Percentiles rank a stretch among this genome's conserved stretches.
Conservation (phyloP, 2,329 filamentous ascomycete genomes). For the Daldinia eschscholtzii region DNA sequence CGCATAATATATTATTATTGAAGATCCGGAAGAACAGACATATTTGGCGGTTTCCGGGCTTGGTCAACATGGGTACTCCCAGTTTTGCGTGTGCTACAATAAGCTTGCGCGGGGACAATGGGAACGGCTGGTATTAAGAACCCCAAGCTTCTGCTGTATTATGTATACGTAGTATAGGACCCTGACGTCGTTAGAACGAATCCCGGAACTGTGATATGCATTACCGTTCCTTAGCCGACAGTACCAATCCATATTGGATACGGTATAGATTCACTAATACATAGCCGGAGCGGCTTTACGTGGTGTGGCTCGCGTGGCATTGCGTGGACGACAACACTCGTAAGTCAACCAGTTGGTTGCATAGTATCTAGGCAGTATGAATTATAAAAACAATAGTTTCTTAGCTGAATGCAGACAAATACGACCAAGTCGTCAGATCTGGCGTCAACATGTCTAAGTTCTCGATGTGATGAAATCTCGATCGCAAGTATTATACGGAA, state of each 20-base stretch:
- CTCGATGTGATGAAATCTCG: slow-evolving; percentile 11
- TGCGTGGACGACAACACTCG: slow-evolving; percentile 23
- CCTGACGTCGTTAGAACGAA: slow-evolving; percentile 25
- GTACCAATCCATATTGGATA: slow-evolving; percentile 35
- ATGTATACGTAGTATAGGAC: slow-evolving; percentile 3
- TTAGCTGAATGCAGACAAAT: slow-evolving; percentile 9
- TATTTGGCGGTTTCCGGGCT: slow-evolving; percentile 28
- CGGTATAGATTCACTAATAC: slow-evolving; percentile 29
- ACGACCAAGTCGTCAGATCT: slow-evolving; percentile 15
- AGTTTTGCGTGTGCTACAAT: slow-evolving; percentile 20
- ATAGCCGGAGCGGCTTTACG: slow-evolving; percentile 6
- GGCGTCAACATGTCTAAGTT: slow-evolving; percentile 22
- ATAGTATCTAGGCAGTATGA: background rate
- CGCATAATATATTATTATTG: slow-evolving; percentile 26
- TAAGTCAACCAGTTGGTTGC: slow-evolving; percentile 25
- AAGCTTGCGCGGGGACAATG: slow-evolving; percentile 18
- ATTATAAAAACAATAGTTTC: slow-evolving; percentile 13
- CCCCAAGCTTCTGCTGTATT: slow-evolving; percentile 15
- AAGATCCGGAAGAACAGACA: slow-evolving; percentile 36
- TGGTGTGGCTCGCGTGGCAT: slow-evolving; percentile 39
- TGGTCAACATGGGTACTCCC: slow-evolving; percentile 26
- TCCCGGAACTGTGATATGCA: slow-evolving; percentile 24
- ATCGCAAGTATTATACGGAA: slow-evolving; percentile 2
- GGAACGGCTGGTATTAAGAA: slow-evolving; percentile 33
- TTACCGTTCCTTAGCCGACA: slow-evolving; percentile 27